These are phyloP conservation scores for Pseudotsuga menziesii DNA, from an alignment of 75 land plant genomes.

Conservation along the genomic window DNA sequence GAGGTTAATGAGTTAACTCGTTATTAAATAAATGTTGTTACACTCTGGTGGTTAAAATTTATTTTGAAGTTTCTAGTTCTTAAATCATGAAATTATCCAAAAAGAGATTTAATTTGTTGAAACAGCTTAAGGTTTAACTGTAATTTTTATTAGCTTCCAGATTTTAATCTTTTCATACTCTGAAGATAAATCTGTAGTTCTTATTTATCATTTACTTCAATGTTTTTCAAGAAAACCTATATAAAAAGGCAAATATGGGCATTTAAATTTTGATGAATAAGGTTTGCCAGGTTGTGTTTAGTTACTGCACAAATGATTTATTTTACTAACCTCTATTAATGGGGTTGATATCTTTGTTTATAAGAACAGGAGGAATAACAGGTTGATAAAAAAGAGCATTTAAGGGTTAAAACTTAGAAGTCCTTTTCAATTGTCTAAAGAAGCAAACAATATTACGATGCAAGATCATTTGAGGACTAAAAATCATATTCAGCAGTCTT, in stretches of 20 bases:
- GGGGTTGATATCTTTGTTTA: background rate
- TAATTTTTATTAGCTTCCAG: background rate
- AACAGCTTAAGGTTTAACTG: background rate
- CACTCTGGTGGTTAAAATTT: background rate
- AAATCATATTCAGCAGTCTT: too few relatives aligned
- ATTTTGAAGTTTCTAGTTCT: background rate
- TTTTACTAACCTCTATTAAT: background rate
- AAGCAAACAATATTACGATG: too few relatives aligned
- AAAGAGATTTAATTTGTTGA: background rate
- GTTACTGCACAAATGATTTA: background rate
- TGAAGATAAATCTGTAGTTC: background rate
- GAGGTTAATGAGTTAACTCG: background rate
- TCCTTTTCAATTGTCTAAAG: too few relatives aligned
- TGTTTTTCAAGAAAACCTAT: background rate
- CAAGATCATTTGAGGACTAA: too few relatives aligned
- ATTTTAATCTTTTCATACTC: background rate
- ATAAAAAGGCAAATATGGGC: background rate
- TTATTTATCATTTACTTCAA: background rate
- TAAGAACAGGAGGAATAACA: background rate
- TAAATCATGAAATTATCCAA: background rate
- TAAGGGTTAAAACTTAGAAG: background rate
- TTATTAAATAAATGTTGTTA: background rate
- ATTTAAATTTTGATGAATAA: background rate
- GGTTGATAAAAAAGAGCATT: background rate
- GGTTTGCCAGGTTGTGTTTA: background rate